Percentiles rank a stretch among this genome's conserved stretches.
Conservation (phyloP, 2,329 filamentous ascomycete species). For the Ascochyta rabiei region DNA sequence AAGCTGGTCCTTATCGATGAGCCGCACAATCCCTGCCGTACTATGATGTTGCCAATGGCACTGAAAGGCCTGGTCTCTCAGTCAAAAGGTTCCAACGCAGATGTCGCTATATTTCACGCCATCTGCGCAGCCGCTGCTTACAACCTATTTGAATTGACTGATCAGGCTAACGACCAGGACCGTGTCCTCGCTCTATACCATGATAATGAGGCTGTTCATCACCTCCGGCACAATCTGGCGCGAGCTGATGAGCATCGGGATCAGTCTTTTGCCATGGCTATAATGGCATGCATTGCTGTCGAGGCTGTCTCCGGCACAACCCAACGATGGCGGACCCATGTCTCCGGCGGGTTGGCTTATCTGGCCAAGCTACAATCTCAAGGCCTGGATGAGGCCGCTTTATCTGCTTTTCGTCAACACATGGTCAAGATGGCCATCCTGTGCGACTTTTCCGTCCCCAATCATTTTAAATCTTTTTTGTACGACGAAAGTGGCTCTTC, state of each 20-base stretch:
- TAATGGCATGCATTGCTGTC: slow-evolving; percentile 20
- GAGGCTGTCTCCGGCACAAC: slow-evolving; percentile 19
- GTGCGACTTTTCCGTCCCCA: slow-evolving; percentile 9
- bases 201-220: slow-evolving; percentile 16
- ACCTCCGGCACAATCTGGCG: slow-evolving; percentile 15
- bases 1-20: slow-evolving; percentile 19
- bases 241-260: slow-evolving; percentile 14
- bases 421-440: slow-evolving; percentile 22
- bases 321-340: slow-evolving; percentile 21
- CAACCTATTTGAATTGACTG: slow-evolving; percentile 16
- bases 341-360: slow-evolving; percentile 17
- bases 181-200: slow-evolving; percentile 14
- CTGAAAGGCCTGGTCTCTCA: slow-evolving; percentile 13
- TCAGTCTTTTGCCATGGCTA: slow-evolving; percentile 21
- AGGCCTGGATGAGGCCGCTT: slow-evolving; percentile 3
- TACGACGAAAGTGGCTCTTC: slow-evolving; percentile 11
- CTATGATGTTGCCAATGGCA: slow-evolving; percentile 23
- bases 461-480: slow-evolving; percentile 11
- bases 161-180: slow-evolving; percentile 13
- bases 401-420: slow-evolving; percentile 16
- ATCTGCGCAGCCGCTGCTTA: slow-evolving; percentile 19
- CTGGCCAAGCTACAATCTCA: slow-evolving; percentile 15
- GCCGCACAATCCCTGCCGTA: slow-evolving; percentile 19
- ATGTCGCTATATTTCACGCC: slow-evolving; percentile 20
- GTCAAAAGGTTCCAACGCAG: slow-evolving; percentile 10